Evolutionary conservation across 2,329 filamentous ascomycete species (phyloP).

Genomic region (Thielaviopsis populi): DNA sequence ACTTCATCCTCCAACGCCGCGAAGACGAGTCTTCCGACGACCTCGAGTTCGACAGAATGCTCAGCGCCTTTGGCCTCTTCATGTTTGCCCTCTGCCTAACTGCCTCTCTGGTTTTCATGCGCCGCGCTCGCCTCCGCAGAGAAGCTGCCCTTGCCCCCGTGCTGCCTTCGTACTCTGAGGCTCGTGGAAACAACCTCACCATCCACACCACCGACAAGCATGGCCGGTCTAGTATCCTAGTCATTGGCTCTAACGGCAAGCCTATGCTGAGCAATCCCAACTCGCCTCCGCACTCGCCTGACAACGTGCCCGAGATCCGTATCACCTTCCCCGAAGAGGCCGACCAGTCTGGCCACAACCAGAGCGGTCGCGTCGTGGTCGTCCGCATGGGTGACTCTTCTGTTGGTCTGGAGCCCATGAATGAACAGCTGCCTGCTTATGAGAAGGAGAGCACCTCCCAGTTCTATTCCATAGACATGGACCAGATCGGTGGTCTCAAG

Average conservation of each 20-base stretch:
- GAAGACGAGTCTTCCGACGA: slow-evolving; percentile 37
- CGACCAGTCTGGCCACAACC: slow-evolving; percentile 65
- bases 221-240: slow-evolving; percentile 53
- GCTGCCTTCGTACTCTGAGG: slow-evolving; percentile 36
- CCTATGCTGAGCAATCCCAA: slow-evolving; percentile 61
- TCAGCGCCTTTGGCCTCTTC: slow-evolving; percentile 63
- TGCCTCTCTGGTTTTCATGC: slow-evolving; percentile 55
- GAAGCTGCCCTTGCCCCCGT: slow-evolving; percentile 28
- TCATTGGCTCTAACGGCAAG: slow-evolving; percentile 63
- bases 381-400: slow-evolving; percentile 79
- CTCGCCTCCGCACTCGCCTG: slow-evolving; percentile 63
- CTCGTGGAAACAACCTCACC: slow-evolving; percentile 34
- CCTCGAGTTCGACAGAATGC: slow-evolving; percentile 57
- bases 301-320: slow-evolving; percentile 82
- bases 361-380: slow-evolving; percentile 77
- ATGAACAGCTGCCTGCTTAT: slow-evolving; percentile 75
- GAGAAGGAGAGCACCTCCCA: slow-evolving; percentile 63
- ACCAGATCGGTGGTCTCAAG: slow-evolving; percentile 83
- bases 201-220: slow-evolving; percentile 39
- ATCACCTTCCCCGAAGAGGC: slow-evolving; percentile 97
- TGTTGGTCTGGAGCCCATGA: slow-evolving; percentile 77
- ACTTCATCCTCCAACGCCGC: slow-evolving; percentile 15
- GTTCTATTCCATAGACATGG: slow-evolving; percentile 89
- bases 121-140: slow-evolving; percentile 40
- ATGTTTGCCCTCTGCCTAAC: slow-evolving; percentile 56